A percentile compares a stretch with the other conserved stretches of the same genome.
Conservation (phyloP, 2,329 filamentous ascomycete genomes). For the Ascochyta rabiei region DNA sequence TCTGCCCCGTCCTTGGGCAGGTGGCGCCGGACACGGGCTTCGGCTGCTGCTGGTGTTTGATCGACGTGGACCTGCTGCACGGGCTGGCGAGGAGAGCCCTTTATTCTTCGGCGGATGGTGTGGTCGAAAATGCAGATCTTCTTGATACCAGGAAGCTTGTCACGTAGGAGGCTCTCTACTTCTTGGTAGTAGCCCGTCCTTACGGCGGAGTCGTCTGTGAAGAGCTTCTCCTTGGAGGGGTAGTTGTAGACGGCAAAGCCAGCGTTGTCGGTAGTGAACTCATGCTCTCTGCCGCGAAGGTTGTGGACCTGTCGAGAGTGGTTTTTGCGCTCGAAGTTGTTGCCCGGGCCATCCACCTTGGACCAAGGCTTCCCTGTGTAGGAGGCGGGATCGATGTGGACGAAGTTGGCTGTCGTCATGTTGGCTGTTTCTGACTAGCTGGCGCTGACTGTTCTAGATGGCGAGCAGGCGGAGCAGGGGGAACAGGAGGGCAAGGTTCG, state of each 20-base stretch:
- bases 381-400: constrained; percentile 64
- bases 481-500: neutral
- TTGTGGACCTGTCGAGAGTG: constrained; percentile 59
- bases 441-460: neutral
- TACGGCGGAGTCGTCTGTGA: constrained; percentile 62
- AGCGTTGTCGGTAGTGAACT: constrained; percentile 63
- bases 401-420: constrained; percentile 66
- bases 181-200: constrained; percentile 66
- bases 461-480: neutral
- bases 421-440: constrained; percentile 36
- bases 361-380: constrained; percentile 64
- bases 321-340: constrained; percentile 59
- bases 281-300: constrained; percentile 57
- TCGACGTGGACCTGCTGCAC: constrained; percentile 76
- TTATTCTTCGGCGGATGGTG: constrained; percentile 65
- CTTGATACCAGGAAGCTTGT: constrained; percentile 61
- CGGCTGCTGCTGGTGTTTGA: constrained; percentile 69
- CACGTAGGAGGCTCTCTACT: constrained; percentile 62
- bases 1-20: constrained; percentile 62
- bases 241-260: constrained; percentile 64
- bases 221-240: constrained; percentile 61
- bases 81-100: constrained; percentile 65
- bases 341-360: constrained; percentile 67
- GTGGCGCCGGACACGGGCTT: constrained; percentile 66
- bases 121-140: constrained; percentile 75